Base-by-base conservation (phyloP, 1,284 basidiomycete species). In the Wallemia mellicola region DNA sequence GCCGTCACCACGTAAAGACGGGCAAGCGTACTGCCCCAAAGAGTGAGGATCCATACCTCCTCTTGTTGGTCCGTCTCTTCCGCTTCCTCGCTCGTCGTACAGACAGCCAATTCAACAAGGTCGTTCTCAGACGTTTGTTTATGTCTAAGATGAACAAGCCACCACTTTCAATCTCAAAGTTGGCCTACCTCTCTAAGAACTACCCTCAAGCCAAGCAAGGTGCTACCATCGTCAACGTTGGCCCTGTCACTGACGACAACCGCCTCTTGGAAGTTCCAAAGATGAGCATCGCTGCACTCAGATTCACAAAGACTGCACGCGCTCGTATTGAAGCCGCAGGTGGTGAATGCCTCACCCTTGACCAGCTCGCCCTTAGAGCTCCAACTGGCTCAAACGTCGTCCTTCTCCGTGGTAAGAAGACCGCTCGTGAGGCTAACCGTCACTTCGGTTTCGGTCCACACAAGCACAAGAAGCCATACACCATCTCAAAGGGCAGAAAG, bases 21-120 rank as follows among this genome's bases (percentile, higher is more conserved):
- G 83, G 91, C 68, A 77, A 80, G 71, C 82, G 92, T 67, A 84
- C 84, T 66, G 88, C 88, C 65, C 92, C 92, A 72, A 87, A 87
- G 79, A 92, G 87, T 72, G 86, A 96, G 84, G 92, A 98, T 75
- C 91, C 92, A 32, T 96, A 98, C 76, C 81, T 98, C 68, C 82
- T 95, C 70, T 80, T 96, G 69, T 82, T 99, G 64, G 92, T 98
- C 74, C 96, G 98, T 81, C 81, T 98, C 65, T 99, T 98, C 79
- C 88, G 92, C 69, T 99, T 98, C 81, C 77, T 99, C 64, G 91
- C 92, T 64, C 84, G 94, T 69, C 83, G 94, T 69, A 98, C 94
- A 61, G 87, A 96, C 71, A 81, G 87, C 63, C 75, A 76, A 66
- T 99, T 99, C 77, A 99, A 99, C 86, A 88, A 92, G 81, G 85